Evolutionary conservation across 2,329 filamentous ascomycete species (phyloP).

Genomic region (Purpureocillium takamizusanense): DNA sequence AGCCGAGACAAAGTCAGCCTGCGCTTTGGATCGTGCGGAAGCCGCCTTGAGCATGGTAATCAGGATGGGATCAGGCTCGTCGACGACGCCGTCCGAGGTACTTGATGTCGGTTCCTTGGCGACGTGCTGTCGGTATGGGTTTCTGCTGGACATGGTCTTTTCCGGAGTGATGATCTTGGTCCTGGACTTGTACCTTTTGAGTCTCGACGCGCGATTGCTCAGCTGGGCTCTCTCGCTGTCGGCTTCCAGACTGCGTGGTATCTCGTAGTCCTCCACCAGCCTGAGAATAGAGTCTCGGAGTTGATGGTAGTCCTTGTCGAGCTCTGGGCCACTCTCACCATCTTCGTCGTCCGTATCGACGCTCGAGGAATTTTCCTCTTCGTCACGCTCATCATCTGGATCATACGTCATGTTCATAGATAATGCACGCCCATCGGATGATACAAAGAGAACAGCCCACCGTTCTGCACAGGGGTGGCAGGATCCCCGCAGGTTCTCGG

Average conservation of each 20-base stretch:
- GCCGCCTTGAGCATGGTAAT: constrained; percentile 69
- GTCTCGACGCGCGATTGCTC: constrained; percentile 58
- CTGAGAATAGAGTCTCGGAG: constrained; percentile 73
- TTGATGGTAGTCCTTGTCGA: constrained; percentile 73
- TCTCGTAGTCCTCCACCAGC: constrained; percentile 74
- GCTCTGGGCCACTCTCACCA: constrained; percentile 48
- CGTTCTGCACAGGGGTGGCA: constrained; percentile 74
- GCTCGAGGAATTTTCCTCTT: constrained; percentile 54
- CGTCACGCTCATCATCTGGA: constrained; percentile 54
- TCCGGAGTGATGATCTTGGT: constrained; percentile 47
- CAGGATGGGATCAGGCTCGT: constrained; percentile 44
- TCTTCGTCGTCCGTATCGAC: constrained; percentile 55
- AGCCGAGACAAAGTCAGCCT: constrained; percentile 74
- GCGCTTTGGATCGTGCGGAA: constrained; percentile 65
- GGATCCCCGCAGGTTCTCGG: constrained; percentile 54
- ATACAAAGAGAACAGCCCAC: constrained; percentile 76
- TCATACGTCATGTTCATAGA: constrained; percentile 67
- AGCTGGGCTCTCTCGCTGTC: constrained; percentile 53
- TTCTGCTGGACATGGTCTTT: constrained; percentile 44
- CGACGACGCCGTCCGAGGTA: constrained; percentile 14
- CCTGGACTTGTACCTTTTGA: constrained; percentile 51
- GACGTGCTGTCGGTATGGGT: constrained; percentile 41
- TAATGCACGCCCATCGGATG: constrained; percentile 60
- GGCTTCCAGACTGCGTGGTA: constrained; percentile 56
- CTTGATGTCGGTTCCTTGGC: constrained; percentile 2